Conservation (phyloP, 192 early-diverging fungal genomes). For the Linnemannia hyalina region DNA sequence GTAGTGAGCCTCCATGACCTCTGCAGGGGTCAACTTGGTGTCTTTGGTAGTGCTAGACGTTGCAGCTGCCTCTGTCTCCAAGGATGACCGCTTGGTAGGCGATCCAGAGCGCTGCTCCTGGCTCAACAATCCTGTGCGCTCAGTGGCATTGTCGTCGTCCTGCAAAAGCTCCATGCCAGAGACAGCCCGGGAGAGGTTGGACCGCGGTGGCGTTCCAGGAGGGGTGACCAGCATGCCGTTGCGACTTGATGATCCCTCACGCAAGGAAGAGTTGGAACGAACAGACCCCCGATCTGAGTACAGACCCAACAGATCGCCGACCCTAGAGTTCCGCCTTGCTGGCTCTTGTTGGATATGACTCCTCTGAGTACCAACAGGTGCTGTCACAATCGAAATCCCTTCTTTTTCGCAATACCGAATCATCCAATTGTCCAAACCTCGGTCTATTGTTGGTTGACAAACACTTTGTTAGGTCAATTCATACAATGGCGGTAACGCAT, state of each 20-base stretch:
- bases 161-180: conserved; percentile 22
- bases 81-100: conserved; percentile 1
- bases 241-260: conserved; percentile 14
- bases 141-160: not conserved
- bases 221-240: conserved; percentile 35
- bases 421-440: conserved; percentile 90
- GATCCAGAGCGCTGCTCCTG: not conserved
- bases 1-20: conserved; percentile 32
- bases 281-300: conserved; percentile 19
- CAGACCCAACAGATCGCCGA: conserved; percentile 40
- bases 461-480: not conserved
- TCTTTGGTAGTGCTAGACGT: not conserved
- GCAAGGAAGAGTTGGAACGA: conserved; percentile 17
- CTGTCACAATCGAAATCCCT: conserved; percentile 41
- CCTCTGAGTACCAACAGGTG: conserved; percentile 7
- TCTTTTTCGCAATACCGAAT: conserved; percentile 72
- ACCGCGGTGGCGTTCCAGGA: conserved; percentile 45
- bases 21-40: not conserved
- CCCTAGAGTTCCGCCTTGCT: conserved; percentile 34
- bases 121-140: not conserved
- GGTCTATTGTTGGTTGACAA: conserved; percentile 55
- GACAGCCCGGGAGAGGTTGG: conserved; percentile 1
- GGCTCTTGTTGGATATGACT: conserved; percentile 14
- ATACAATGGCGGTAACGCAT: not conserved
- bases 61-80: not conserved